Evolutionary conservation across 1,284 basidiomycete species (phyloP).

Genomic region (Apiotrichum montevideense): DNA sequence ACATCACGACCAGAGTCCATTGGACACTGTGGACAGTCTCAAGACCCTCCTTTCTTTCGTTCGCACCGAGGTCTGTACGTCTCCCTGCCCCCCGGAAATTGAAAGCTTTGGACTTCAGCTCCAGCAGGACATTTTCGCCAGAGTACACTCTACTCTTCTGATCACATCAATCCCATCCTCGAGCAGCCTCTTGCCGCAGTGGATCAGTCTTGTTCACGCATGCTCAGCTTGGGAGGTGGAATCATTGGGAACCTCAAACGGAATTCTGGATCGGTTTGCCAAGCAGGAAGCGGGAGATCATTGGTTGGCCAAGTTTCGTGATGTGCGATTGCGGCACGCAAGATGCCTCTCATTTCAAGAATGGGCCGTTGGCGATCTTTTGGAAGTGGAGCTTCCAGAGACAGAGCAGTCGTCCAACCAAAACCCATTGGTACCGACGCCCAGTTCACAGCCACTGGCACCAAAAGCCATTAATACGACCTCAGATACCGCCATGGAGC

Average conservation of each 20-base stretch:
- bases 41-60: slow-evolving; percentile 20
- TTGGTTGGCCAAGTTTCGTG: slow-evolving; percentile 23
- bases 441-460: too few species aligned
- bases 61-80: slow-evolving; percentile 10
- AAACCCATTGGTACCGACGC: too few species aligned
- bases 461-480: not conserved
- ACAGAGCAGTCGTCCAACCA: not conserved
- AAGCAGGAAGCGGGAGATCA: slow-evolving; percentile 49
- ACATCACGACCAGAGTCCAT: not conserved
- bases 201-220: slow-evolving; percentile 54
- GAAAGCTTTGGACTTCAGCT: slow-evolving; percentile 18
- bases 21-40: slow-evolving; percentile 17
- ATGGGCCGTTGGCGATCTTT: not conserved
- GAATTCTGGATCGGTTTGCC: slow-evolving; percentile 36
- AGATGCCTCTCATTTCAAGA: not conserved
- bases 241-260: slow-evolving; percentile 23
- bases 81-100: slow-evolving; percentile 7
- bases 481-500: not conserved
- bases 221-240: slow-evolving; percentile 61
- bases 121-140: slow-evolving; percentile 13
- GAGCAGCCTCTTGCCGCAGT: slow-evolving; percentile 55
- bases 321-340: slow-evolving; percentile 1
- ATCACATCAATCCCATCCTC: slow-evolving; percentile 61
- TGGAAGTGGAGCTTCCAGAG: not conserved
- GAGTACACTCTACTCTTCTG: slow-evolving; percentile 60